Evolutionary conservation across 352 stramenopile species (phyloP), one percentile per base, ranked within the genome.

Genomic region (Globisporangium sylvaticum): DNA sequence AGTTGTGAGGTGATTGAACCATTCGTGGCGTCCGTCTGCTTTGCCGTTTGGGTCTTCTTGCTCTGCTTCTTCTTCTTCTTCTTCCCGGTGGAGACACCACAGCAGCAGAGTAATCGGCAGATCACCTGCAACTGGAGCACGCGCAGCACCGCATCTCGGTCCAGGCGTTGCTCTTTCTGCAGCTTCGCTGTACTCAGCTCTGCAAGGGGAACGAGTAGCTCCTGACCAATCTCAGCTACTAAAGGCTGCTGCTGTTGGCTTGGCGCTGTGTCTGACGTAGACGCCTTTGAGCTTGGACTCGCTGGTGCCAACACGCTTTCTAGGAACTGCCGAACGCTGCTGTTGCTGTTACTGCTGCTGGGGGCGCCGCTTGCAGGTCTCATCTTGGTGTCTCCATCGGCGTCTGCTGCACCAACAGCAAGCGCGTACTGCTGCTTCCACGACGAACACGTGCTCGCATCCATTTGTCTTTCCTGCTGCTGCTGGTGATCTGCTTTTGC

Each of bases 81-180:
- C 55, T 73, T 82, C 15, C 58, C 72, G 8, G 56, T 82, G 6
- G 68, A 73, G 1, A 7, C 37, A 44, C 69, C 63, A 32, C 69
- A 80, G 50, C 80, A 90, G 46, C 61, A 58, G 29, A 91, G 60
- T 58, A 90, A 58, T 2, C 85, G 79, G 56, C 72, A 87, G 15
- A 93, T 63, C 29, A 88, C 65, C 61, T 95, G 84, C 12, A 95
- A 64, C 64, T 93, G 79, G 24, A 95, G 70, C 31, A 80, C 58
- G 9, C 75, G 70, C 56, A 92, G 66, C 77, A 83, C 89, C 14
- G 75, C 59, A 18, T 60, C 44, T 9, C 70, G 75, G 1, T 65
- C 42, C n/a, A 75, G 59, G 1, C 64, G 55, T 10, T 75, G 67
- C 9, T 78, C 69, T n/a, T 60, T 68, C 60, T 61, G 70, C 39